Conservation (phyloP, 148 eudicot genomes). For the Amaranthus palmeri region DNA sequence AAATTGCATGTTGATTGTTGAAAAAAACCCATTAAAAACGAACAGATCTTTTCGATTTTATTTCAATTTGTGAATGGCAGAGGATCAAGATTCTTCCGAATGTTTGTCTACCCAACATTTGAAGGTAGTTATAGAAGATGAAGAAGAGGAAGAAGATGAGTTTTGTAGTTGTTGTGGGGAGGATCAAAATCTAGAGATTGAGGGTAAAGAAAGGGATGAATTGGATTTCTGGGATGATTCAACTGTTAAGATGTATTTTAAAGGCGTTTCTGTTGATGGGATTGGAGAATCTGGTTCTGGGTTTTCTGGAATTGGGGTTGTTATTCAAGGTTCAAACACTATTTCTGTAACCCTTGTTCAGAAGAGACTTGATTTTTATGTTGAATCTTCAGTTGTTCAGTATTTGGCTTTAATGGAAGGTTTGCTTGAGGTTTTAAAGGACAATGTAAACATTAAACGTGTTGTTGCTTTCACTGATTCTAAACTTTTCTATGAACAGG, state of each 20-base stretch:
- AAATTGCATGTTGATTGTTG: neutral
- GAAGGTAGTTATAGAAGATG: conserved; percentile 1
- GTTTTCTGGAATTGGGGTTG: conserved; percentile 73
- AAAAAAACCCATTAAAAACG: neutral
- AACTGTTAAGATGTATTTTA: conserved; percentile 52
- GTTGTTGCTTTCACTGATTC: conserved; percentile 65
- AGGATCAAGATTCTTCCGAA: conserved; percentile 33
- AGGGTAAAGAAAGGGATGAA: conserved; percentile 43
- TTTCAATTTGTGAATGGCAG: neutral
- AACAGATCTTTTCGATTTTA: neutral
- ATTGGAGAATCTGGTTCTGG: conserved; percentile 48
- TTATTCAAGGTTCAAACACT: conserved; percentile 43
- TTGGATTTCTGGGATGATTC: conserved; percentile 32
- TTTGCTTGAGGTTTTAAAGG: conserved; percentile 45
- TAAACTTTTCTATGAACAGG: conserved; percentile 57
- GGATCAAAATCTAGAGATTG: conserved; percentile 31
- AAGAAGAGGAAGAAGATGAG: conserved; percentile 73
- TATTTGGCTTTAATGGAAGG: conserved; percentile 81
- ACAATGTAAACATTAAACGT: conserved; percentile 30
- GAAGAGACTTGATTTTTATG: conserved; percentile 74
- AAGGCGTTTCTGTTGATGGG: conserved; percentile 52
- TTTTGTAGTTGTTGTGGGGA: conserved; percentile 68
- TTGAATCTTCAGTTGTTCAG: conserved; percentile 59
- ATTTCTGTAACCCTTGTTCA: conserved; percentile 46
- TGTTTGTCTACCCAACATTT: conserved; percentile 11